Evolutionary conservation across 192 early-diverging fungal genomes (phyloP).

Genomic region (Mortierella hygrophila): DNA sequence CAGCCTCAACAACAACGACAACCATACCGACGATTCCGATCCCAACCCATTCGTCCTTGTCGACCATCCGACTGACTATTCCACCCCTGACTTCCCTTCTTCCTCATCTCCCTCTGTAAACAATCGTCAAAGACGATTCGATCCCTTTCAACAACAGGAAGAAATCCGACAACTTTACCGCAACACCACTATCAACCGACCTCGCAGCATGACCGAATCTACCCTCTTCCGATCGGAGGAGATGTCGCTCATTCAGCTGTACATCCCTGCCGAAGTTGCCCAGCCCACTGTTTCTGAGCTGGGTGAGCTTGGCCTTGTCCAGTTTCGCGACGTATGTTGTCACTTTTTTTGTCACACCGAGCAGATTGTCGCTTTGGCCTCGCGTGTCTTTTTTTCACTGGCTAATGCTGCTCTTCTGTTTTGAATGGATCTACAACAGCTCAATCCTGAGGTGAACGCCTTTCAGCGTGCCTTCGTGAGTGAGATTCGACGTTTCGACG

Average conservation of each 20-base stretch:
- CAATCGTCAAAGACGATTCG: background rate
- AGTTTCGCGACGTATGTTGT: conserved; percentile 92
- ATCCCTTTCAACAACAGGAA: conserved; percentile 33
- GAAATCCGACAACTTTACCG: conserved; percentile 28
- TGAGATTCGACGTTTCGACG: conserved; percentile 95
- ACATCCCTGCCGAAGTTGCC: conserved; percentile 95
- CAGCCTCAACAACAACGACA: conserved; percentile 5
- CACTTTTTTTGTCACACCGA: background rate
- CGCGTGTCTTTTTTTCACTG: background rate
- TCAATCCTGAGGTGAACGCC: conserved; percentile 94
- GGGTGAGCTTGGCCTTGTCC: conserved; percentile 93
- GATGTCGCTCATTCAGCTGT: conserved; percentile 96
- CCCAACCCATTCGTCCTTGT: background rate
- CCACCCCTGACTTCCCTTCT: background rate
- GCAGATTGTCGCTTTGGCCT: background rate
- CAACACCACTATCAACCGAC: background rate
- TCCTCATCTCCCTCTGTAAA: background rate
- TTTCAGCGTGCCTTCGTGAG: conserved; percentile 97
- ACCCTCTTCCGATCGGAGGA: conserved; percentile 92
- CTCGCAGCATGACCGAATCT: conserved; percentile 56
- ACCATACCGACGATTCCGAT: background rate
- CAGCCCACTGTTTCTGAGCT: conserved; percentile 93
- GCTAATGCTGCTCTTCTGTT: conserved; percentile 11
- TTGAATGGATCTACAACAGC: conserved; percentile 57
- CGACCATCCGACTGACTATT: background rate